Conservation (phyloP, 768 basidiomycete genomes). For the Amanita pseudoporphyria region DNA sequence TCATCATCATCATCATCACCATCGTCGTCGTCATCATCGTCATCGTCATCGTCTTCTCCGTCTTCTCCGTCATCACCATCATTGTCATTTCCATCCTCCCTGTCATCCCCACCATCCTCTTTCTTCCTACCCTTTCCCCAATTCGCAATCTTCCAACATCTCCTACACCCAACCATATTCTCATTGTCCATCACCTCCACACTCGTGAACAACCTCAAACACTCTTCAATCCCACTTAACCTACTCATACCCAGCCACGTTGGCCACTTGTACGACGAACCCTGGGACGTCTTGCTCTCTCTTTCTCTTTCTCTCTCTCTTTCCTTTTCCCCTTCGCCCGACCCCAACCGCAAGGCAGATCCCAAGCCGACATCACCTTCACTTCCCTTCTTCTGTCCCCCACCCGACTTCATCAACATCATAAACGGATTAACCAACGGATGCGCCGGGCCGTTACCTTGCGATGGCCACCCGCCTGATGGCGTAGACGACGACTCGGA, state of each 20-base stretch:
- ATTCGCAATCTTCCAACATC: conserved; percentile 90
- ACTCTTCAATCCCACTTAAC: conserved; percentile 63
- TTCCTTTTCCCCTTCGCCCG: neutral
- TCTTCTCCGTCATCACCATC: conserved; percentile 18
- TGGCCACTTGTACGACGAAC: conserved; percentile 18
- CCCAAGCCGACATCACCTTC: neutral
- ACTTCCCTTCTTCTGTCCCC: neutral
- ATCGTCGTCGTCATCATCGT: conserved; percentile 7
- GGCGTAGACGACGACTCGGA: conserved; percentile 25
- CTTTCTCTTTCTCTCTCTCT: neutral
- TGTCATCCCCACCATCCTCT: conserved; percentile 19
- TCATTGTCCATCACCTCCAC: conserved; percentile 94
- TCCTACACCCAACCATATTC: conserved; percentile 87
- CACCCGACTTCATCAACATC: neutral
- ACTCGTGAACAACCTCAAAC: conserved; percentile 77
- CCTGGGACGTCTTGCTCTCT: neutral
- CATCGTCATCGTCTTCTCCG: conserved; percentile 8
- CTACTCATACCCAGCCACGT: conserved; percentile 38
- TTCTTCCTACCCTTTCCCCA: conserved; percentile 29
- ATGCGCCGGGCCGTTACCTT: neutral
- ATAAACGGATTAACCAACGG: conserved; percentile 2
- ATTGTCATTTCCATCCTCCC: conserved; percentile 23
- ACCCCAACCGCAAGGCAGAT: too few species aligned
- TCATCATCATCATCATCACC: neutral
- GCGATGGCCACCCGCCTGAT: conserved; percentile 1